Conservation (phyloP, 768 basidiomycete species). For the Phanerochaete carnosa region DNA sequence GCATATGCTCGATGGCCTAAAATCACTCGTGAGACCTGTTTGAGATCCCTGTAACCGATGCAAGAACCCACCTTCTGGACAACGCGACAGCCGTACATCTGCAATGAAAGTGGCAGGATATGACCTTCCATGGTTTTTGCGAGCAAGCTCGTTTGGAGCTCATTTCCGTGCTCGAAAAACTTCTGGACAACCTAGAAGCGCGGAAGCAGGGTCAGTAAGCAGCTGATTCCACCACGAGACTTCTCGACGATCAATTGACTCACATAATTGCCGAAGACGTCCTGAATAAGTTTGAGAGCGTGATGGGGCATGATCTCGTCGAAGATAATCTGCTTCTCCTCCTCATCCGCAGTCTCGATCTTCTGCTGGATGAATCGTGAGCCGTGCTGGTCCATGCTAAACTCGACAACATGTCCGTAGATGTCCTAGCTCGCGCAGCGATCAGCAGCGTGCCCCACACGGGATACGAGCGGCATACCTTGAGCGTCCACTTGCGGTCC, state of each 20-base stretch:
- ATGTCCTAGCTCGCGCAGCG: slow-evolving; percentile 60
- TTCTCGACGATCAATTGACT: slow-evolving; percentile 23
- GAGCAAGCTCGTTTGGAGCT: slow-evolving; percentile 67
- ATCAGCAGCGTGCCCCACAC: neutral
- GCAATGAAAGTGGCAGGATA: slow-evolving; percentile 71
- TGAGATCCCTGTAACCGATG: neutral
- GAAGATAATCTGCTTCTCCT: slow-evolving; percentile 78
- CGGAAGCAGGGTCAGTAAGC: neutral
- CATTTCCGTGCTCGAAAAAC: slow-evolving; percentile 83
- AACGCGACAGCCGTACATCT: slow-evolving; percentile 97
- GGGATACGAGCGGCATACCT: slow-evolving; percentile 40
- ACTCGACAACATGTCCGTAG: slow-evolving; percentile 81
- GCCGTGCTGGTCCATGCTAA: slow-evolving; percentile 93
- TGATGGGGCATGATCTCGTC: slow-evolving; percentile 83
- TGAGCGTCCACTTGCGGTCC: slow-evolving; percentile 75
- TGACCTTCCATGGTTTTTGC: slow-evolving; percentile 75
- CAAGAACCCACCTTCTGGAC: slow-evolving; percentile 79
- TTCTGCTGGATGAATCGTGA: slow-evolving; percentile 96
- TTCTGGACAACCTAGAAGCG: slow-evolving; percentile 84
- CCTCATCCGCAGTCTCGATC: slow-evolving; percentile 69
- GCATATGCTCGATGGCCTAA: slow-evolving; percentile 81
- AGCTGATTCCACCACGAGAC: neutral
- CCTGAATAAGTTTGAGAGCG: slow-evolving; percentile 74
- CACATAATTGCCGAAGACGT: slow-evolving; percentile 97
- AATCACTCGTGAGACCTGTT: slow-evolving; percentile 11